Conservation (phyloP, 2,329 filamentous ascomycete genomes). For the Plectosphaerella cucumerina region DNA sequence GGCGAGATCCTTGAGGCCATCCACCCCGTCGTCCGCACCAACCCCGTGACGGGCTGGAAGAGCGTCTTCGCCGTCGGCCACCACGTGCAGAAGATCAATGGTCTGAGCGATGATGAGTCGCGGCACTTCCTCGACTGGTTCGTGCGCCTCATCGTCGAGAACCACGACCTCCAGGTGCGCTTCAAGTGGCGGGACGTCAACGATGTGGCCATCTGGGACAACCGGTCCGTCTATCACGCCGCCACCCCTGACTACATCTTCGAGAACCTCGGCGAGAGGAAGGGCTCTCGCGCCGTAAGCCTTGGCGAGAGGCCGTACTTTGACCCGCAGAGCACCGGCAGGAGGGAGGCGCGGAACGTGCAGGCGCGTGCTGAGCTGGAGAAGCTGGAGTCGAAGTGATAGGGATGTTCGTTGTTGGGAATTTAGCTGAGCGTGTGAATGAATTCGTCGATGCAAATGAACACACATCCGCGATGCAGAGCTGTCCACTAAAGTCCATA, state of each 20-base stretch:
- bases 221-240: slow-evolving; percentile 50
- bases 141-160: slow-evolving; percentile 43
- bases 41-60: slow-evolving; percentile 57
- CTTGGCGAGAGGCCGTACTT: slow-evolving; percentile 51
- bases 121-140: slow-evolving; percentile 48
- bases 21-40: slow-evolving; percentile 53
- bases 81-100: slow-evolving; percentile 47
- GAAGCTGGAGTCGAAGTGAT: background rate
- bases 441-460: too few species aligned
- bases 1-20: slow-evolving; percentile 42
- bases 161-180: slow-evolving; percentile 53
- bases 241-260: slow-evolving; percentile 49
- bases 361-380: background rate
- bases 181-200: slow-evolving; percentile 37
- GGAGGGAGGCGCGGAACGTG: slow-evolving; percentile 12
- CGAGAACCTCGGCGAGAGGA: slow-evolving; percentile 38
- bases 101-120: slow-evolving; percentile 42
- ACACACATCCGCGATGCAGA: too few species aligned
- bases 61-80: slow-evolving; percentile 47
- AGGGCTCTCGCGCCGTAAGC: slow-evolving; percentile 45
- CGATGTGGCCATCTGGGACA: slow-evolving; percentile 55
- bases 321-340: slow-evolving; percentile 36
- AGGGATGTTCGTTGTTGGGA: too few species aligned
- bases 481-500: too few species aligned
- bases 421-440: too few species aligned